These are phyloP conservation scores for Wickerhamomyces bisporus DNA, from an alignment of 805 yeast genomes.

Conservation along the genomic window DNA sequence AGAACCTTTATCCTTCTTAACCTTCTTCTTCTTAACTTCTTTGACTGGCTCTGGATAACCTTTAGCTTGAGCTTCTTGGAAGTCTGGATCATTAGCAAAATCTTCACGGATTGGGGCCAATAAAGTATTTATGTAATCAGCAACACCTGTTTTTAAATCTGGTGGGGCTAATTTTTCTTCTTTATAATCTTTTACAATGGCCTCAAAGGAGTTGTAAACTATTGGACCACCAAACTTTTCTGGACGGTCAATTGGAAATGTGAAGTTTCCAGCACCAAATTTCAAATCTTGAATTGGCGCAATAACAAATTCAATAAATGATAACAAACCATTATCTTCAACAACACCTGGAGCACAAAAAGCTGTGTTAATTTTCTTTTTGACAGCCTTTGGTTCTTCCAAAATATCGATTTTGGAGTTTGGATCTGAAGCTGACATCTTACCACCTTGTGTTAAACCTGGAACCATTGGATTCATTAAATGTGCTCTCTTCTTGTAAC, in stretches of 20 bases:
- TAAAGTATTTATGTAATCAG: conserved; percentile 75
- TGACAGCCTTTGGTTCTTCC: conserved; percentile 83
- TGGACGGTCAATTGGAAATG: conserved; percentile 80
- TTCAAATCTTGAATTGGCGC: conserved; percentile 83
- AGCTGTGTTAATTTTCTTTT: conserved; percentile 88
- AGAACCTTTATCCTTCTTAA: conserved; percentile 84
- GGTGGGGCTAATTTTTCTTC: conserved; percentile 80
- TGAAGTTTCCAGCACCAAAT: conserved; percentile 50
- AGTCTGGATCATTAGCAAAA: conserved; percentile 56
- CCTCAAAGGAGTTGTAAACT: conserved; percentile 59
- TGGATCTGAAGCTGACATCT: conserved; percentile 99
- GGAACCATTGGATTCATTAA: conserved; percentile 99
- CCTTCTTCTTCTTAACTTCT: conserved; percentile 61
- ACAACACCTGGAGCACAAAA: conserved; percentile 94
- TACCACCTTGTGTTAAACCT: conserved; percentile 94
- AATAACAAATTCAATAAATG: conserved; percentile 80
- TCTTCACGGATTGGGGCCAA: conserved; percentile 82
- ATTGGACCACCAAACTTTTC: conserved; percentile 97
- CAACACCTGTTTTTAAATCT: conserved; percentile 88
- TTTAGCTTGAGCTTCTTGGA: conserved; percentile 63
- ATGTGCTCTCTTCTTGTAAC: conserved; percentile 97
- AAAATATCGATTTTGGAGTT: conserved; percentile 92
- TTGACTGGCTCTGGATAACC: conserved; percentile 80
- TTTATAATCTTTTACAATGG: conserved; percentile 66
- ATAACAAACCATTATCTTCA: conserved; percentile 84